A percentile compares a stretch with the other conserved stretches of the same genome.
Evolutionary conservation across 257 asterid genomes (phyloP).

Genomic region (Marsdenia floribunda): DNA sequence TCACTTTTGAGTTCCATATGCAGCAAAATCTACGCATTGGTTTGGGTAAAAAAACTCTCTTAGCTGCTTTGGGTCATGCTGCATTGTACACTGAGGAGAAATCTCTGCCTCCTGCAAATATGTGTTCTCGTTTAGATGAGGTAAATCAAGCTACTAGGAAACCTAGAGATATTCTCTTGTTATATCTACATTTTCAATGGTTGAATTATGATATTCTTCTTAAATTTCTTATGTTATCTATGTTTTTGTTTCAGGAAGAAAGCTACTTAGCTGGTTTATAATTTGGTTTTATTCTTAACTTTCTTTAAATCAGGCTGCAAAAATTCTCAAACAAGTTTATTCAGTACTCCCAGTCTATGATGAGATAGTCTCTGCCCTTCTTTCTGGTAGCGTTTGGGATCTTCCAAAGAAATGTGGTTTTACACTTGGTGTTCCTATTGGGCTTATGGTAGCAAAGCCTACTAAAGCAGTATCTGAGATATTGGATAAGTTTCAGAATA

Average conservation of each 20-base stretch:
- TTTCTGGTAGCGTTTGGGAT: constrained; percentile 88
- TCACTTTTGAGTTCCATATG: constrained; percentile 33
- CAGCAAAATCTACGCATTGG: constrained; percentile 91
- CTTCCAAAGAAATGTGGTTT: constrained; percentile 71
- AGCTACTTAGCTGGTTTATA: neutral
- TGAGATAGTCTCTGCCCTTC: constrained; percentile 74
- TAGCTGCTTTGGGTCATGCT: constrained; percentile 84
- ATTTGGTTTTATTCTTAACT: constrained; percentile 5
- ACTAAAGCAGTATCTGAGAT: constrained; percentile 95
- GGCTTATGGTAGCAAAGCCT: constrained; percentile 98
- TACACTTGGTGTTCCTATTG: constrained; percentile 90
- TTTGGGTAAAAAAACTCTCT: constrained; percentile 87
- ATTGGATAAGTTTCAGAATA: constrained; percentile 83
- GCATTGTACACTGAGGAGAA: constrained; percentile 63
- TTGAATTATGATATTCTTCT: neutral
- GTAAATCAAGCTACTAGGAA: constrained; percentile 27
- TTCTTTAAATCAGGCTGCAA: constrained; percentile 68
- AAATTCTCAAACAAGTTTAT: constrained; percentile 80
- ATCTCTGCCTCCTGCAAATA: constrained; percentile 49
- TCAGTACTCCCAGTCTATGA: constrained; percentile 91
- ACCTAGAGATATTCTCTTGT: neutral
- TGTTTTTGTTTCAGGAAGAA: neutral
- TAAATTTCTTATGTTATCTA: neutral
- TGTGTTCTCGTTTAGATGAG: constrained; percentile 68
- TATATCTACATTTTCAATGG: neutral